A percentile compares a stretch with the other conserved stretches of the same genome.
These are phyloP conservation scores for Leucocoprinus leucothites DNA, from an alignment of 768 basidiomycete species.

Conservation along the genomic window DNA sequence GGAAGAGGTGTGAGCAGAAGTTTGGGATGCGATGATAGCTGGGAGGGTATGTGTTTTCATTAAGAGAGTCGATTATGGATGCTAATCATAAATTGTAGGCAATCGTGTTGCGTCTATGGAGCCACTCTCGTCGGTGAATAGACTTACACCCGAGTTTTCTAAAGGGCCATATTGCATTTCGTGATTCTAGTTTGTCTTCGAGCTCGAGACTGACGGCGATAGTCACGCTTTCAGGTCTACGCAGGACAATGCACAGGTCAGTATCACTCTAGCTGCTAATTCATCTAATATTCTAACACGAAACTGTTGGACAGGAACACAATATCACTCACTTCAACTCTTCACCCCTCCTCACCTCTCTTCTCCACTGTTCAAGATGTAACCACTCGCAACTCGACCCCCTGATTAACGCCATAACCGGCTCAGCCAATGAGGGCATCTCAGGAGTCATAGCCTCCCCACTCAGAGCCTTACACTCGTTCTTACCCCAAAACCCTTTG, in stretches of 20 bases:
- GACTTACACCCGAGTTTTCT: slow-evolving; percentile 76
- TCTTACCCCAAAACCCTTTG: slow-evolving; percentile 60
- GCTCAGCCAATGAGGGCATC: slow-evolving; percentile 79
- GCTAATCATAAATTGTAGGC: slow-evolving; percentile 48
- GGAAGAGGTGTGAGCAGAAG: slow-evolving; percentile 67
- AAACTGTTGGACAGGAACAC: slow-evolving; percentile 36
- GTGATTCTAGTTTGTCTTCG: slow-evolving; percentile 46
- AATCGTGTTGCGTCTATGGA: slow-evolving; percentile 77
- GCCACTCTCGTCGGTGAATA: slow-evolving; percentile 44
- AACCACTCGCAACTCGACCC: slow-evolving; percentile 26
- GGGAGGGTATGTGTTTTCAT: slow-evolving; percentile 53
- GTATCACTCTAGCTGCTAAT: slow-evolving; percentile 19
- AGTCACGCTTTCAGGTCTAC: too few relatives aligned
- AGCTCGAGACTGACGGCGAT: slow-evolving; percentile 38
- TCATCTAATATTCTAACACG: slow-evolving; percentile 10
- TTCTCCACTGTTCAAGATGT: slow-evolving; percentile 37
- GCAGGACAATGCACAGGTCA: slow-evolving; percentile 66
- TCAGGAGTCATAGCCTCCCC: slow-evolving; percentile 88
- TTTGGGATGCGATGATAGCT: slow-evolving; percentile 59
- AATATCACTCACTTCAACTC: slow-evolving; percentile 41
- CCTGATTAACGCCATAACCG: slow-evolving; percentile 65
- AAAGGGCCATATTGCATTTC: slow-evolving; percentile 77
- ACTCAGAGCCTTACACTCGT: slow-evolving; percentile 79
- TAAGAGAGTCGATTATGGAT: slow-evolving; percentile 2
- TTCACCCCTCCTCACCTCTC: slow-evolving; percentile 37